A percentile compares a stretch with the other conserved stretches of the same genome.
phyloP scores from a whole-genome alignment of 495 filamentous ascomycete species.

The Evernia prunastri region DNA sequence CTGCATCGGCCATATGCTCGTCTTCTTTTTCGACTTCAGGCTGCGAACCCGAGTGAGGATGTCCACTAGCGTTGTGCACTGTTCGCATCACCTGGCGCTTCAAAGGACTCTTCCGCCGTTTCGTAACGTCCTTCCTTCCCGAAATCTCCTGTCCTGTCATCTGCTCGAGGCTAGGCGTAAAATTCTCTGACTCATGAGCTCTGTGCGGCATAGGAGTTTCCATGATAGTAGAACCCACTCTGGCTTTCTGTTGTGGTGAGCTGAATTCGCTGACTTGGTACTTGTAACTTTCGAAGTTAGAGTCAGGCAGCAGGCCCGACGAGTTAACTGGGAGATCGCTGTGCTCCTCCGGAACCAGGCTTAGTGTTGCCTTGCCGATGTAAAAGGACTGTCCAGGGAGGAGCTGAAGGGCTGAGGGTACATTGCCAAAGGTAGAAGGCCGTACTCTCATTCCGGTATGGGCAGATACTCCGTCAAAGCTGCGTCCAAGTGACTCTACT shows the following conservation, averaged over 20 bases:
- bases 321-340: background rate
- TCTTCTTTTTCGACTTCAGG: background rate
- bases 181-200: background rate
- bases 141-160: background rate
- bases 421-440: background rate
- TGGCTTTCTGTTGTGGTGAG: background rate
- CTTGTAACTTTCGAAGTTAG: background rate
- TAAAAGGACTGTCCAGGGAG: constrained; percentile 10
- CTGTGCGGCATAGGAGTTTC: background rate
- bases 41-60: background rate
- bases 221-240: background rate
- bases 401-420: constrained; percentile 10
- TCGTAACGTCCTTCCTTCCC: background rate
- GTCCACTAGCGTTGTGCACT: background rate
- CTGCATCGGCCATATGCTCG: background rate
- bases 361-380: constrained; percentile 12
- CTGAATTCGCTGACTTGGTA: constrained; percentile 7
- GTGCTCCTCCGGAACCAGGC: constrained; percentile 12
- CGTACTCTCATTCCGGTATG: background rate
- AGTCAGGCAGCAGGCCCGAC: background rate
- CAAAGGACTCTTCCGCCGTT: background rate
- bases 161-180: background rate
- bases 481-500: constrained; percentile 7
- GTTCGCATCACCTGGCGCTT: background rate
- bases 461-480: constrained; percentile 6